Evolutionary conservation across 352 stramenopile genomes (phyloP).

Genomic region (Phytophthora pisi): DNA sequence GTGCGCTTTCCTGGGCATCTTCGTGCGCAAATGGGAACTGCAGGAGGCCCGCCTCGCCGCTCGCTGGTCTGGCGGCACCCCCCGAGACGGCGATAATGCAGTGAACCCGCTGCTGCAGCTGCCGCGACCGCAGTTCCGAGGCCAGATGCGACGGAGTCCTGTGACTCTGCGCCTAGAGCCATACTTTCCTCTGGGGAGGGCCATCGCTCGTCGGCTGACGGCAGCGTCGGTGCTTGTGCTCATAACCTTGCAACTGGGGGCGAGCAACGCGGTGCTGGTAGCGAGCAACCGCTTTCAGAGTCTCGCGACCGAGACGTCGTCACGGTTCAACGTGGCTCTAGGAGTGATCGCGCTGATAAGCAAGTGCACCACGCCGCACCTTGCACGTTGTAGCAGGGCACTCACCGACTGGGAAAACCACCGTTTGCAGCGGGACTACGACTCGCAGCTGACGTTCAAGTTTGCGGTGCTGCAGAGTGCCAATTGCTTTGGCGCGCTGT

Average conservation of each 20-base stretch:
- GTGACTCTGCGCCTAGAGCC: slow-evolving; percentile 65
- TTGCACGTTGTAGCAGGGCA: slow-evolving; percentile 44
- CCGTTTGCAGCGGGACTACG: slow-evolving; percentile 64
- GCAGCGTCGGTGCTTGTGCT: slow-evolving; percentile 32
- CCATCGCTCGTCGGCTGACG: slow-evolving; percentile 35
- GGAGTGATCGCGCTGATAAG: slow-evolving; percentile 43
- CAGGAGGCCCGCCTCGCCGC: slow-evolving; percentile 43
- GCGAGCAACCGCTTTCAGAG: slow-evolving; percentile 38
- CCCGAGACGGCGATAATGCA: slow-evolving; percentile 23
- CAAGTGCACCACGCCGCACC: slow-evolving; percentile 25
- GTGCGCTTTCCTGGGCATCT: slow-evolving; percentile 48
- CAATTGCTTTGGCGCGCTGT: slow-evolving; percentile 65
- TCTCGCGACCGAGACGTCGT: slow-evolving; percentile 18
- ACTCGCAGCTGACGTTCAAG: slow-evolving; percentile 80
- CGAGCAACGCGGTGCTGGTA: slow-evolving; percentile 43
- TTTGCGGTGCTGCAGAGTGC: slow-evolving; percentile 66
- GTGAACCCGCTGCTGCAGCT: slow-evolving; percentile 25
- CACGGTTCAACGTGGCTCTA: slow-evolving; percentile 34
- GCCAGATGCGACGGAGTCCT: slow-evolving; percentile 51
- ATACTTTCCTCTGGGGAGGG: slow-evolving; percentile 40
- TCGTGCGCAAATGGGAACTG: slow-evolving; percentile 72
- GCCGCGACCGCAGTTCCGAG: slow-evolving; percentile 64
- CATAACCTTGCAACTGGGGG: slow-evolving; percentile 34
- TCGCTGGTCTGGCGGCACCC: slow-evolving; percentile 56
- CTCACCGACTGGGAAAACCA: slow-evolving; percentile 84